Percentiles rank a stretch among this genome's conserved stretches.
phyloP scores from a whole-genome alignment of 148 eudicot genomes.

The Fallopia convolvulus region DNA sequence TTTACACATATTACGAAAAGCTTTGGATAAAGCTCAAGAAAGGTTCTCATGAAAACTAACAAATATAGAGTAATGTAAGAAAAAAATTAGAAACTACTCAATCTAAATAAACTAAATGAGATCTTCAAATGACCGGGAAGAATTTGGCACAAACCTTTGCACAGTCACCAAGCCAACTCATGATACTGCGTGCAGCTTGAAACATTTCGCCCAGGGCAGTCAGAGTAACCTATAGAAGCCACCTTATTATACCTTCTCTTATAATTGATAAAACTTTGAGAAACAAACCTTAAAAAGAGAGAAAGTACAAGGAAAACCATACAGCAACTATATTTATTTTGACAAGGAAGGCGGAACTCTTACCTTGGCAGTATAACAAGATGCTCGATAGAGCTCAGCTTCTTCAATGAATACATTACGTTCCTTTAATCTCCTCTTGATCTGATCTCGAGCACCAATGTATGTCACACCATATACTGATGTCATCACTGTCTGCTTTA shows the following conservation, averaged over 20 bases:
- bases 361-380: conserved; percentile 95
- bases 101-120: not conserved
- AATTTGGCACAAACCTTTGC: conserved; percentile 65
- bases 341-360: conserved; percentile 11
- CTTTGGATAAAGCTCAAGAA: not conserved
- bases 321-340: not conserved
- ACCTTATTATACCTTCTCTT: not conserved
- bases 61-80: not conserved
- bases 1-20: not conserved
- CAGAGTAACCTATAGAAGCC: conserved; percentile 55
- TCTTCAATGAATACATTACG: conserved; percentile 56
- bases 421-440: conserved; percentile 85
- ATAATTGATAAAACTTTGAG: not conserved
- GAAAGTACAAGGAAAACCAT: not conserved
- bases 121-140: not conserved
- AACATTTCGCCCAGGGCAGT: conserved; percentile 94
- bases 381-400: conserved; percentile 60
- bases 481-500: conserved; percentile 99
- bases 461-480: conserved; percentile 99
- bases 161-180: conserved; percentile 98
- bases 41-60: not conserved
- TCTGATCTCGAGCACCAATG: conserved; percentile 95
- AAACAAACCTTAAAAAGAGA: not conserved
- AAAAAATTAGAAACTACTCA: not conserved
- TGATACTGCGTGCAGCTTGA: conserved; percentile 89